Evolutionary conservation across 805 yeast genomes (phyloP).

Genomic region (Cyberlindnera suaveolens): DNA sequence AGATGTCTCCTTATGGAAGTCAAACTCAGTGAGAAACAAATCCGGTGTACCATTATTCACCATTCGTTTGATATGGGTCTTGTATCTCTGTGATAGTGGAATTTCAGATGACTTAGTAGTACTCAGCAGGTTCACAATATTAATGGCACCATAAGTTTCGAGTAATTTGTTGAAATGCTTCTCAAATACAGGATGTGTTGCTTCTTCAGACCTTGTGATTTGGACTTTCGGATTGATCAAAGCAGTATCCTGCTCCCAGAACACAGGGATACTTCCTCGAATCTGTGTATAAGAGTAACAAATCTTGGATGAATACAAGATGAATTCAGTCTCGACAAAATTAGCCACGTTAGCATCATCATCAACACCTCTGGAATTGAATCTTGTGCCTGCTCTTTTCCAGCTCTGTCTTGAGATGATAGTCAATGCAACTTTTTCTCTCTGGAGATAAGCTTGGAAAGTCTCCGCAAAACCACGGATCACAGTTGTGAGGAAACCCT

Average conservation of each 20-base stretch:
- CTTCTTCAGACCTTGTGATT: conserved; percentile 83
- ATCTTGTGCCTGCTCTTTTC: conserved; percentile 95
- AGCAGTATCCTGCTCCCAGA: conserved; percentile 97
- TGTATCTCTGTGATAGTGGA: conserved; percentile 62
- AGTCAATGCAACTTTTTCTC: conserved; percentile 47
- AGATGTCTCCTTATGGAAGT: conserved; percentile 91
- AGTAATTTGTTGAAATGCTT: conserved; percentile 69
- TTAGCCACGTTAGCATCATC: conserved; percentile 95
- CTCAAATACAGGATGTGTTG: conserved; percentile 85
- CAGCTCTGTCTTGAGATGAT: conserved; percentile 93
- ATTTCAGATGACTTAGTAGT: conserved; percentile 74
- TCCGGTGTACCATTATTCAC: conserved; percentile 29
- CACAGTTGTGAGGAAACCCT: conserved; percentile 82
- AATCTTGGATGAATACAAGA: conserved; percentile 47
- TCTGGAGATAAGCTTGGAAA: conserved; percentile 33
- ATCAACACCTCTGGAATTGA: conserved; percentile 91
- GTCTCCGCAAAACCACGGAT: conserved; percentile 95
- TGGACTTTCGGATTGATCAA: conserved; percentile 86
- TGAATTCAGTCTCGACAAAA: conserved; percentile 88
- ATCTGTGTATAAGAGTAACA: conserved; percentile 79
- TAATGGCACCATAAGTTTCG: conserved; percentile 79
- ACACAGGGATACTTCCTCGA: conserved; percentile 94
- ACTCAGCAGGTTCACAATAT: conserved; percentile 81
- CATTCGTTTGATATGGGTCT: conserved; percentile 43
- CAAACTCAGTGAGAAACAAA: conserved; percentile 72